Base-by-base conservation (phyloP, 2,329 filamentous ascomycete genomes). In the Clonostachys sp. region DNA sequence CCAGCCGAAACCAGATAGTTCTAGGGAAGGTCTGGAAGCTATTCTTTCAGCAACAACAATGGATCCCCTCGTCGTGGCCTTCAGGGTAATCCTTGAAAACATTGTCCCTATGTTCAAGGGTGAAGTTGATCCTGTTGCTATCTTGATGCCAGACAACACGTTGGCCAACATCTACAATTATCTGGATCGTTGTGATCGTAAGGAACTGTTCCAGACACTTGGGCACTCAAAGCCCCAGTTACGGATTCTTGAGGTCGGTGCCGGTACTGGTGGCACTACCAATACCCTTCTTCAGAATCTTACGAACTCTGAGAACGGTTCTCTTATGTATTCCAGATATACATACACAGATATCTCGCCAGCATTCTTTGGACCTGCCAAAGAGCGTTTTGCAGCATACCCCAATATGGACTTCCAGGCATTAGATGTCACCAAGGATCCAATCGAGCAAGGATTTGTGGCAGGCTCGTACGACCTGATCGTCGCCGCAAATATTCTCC, bases 331-430 rank as follows among this genome's bases (percentile, higher is more conserved):
- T 49, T 51, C 44, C 6, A 50, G 44, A 2, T 68, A 67, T 46
- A 60, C 54, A 3, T 64, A 55, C 41, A 67, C 64, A 1, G 62
- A 65, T 36, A 52, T 65, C 43, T 59, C 57, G 1, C 43, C 58
- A 0, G 57, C 58, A 5, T 63, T 64, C 50, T 55, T 66, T 16
- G 35, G 42, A 3, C 43, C 50, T 1, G 63, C 61, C 4, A 57
- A 59, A 49, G 58, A 66, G 12, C 55, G 59, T 0, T 61, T 63
- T 40, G 48, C 51, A 4, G 42, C 46, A 2, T 42, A 43, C 5
- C 20, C 47, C 5, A 50, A 47, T 36, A 35, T 58, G 45, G 34
- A 36, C 13, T 62, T 51, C 53, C 55, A 53, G 45, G 54, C 44
- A 3, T 53, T 60, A 12, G 55, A 65, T 41, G 50, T 62, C 12